Evolutionary conservation across 768 basidiomycete genomes (phyloP).

Genomic region (Tremella fuciformis): DNA sequence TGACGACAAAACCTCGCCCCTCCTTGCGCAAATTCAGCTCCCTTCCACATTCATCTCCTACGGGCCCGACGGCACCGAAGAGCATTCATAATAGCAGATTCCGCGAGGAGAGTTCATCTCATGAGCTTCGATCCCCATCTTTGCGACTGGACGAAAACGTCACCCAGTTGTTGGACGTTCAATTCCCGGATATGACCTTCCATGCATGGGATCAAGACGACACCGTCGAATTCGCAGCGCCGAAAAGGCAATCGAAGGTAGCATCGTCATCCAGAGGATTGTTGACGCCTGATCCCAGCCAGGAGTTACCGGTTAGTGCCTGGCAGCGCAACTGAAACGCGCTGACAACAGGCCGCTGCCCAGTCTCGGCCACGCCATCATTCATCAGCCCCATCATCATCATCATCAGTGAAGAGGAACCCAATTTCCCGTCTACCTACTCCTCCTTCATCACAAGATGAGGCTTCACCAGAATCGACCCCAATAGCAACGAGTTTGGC

Average conservation of each 20-base stretch:
- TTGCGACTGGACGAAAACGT: slow-evolving; percentile 11
- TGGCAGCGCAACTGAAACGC: background rate
- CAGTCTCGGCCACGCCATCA: background rate
- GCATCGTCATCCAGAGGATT: slow-evolving; percentile 5
- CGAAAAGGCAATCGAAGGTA: background rate
- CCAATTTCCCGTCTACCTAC: slow-evolving; percentile 16
- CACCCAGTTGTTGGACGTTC: slow-evolving; percentile 14
- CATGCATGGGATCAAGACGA: slow-evolving; percentile 1
- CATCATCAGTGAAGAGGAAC: background rate
- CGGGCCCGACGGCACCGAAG: background rate
- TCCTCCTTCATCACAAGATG: slow-evolving; percentile 20
- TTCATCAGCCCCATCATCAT: background rate
- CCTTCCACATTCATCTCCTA: background rate
- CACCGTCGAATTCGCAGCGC: slow-evolving; percentile 4
- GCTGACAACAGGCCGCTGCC: background rate
- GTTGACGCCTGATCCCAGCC: slow-evolving; percentile 28
- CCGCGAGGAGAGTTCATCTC: background rate
- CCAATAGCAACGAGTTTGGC: too few relatives aligned
- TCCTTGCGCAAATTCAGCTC: background rate
- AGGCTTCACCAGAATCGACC: too few relatives aligned
- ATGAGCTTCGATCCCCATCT: background rate
- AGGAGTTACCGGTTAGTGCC: slow-evolving; percentile 20
- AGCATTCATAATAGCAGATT: too few relatives aligned
- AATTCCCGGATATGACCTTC: slow-evolving; percentile 8
- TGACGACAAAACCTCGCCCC: background rate